These are phyloP conservation scores for Suillus sp. DNA, from an alignment of 768 basidiomycete species.

Conservation along the genomic window DNA sequence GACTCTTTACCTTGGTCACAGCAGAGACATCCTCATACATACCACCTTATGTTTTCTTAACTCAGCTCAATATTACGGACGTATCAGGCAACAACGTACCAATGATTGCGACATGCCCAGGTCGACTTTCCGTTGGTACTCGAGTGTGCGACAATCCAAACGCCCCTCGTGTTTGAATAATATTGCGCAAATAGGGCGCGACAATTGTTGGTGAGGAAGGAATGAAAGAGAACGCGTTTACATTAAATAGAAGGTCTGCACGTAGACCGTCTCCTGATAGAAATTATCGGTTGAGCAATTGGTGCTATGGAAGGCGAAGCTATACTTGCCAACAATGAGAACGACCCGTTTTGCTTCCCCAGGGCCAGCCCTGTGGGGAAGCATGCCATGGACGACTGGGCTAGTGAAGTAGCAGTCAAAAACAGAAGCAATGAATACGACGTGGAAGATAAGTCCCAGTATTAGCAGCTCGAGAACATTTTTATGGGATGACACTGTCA, in stretches of 20 bases:
- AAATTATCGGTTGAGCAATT: conserved; percentile 4
- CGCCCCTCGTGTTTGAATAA: conserved; percentile 66
- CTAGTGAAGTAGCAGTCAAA: conserved; percentile 92
- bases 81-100: conserved; percentile 41
- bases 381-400: conserved; percentile 80
- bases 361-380: conserved; percentile 45
- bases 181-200: conserved; percentile 74
- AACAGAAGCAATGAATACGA: conserved; percentile 67
- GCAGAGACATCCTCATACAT: conserved; percentile 93
- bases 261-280: conserved; percentile 76
- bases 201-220: conserved; percentile 59
- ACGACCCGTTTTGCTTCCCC: conserved; percentile 73
- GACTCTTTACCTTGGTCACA: conserved; percentile 67
- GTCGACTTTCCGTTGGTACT: conserved; percentile 86
- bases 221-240: conserved; percentile 54
- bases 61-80: conserved; percentile 9
- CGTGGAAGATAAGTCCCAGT: conserved; percentile 74
- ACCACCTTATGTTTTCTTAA: conserved; percentile 51
- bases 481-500: conserved; percentile 20
- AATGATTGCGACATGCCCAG: conserved; percentile 88
- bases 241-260: conserved; percentile 74
- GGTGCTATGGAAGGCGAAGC: not conserved
- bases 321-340: conserved; percentile 68
- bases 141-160: conserved; percentile 86
- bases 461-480: conserved; percentile 47